Evolutionary conservation across 177 flowering plant genomes (phyloP).

Genomic region (Vitis hybrid): DNA sequence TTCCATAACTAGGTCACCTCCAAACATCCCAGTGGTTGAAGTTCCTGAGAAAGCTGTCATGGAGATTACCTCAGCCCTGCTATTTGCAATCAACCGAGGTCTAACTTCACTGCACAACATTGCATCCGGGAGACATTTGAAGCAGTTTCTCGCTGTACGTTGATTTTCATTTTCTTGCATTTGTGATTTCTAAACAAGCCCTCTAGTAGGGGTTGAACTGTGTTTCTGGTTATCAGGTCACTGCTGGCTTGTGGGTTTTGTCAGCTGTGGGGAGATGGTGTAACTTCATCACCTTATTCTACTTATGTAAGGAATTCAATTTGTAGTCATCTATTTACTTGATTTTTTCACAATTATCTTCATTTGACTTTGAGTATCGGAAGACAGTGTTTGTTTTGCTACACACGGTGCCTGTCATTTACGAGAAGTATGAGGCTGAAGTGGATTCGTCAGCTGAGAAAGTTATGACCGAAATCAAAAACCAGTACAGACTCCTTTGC

Average conservation of each 20-base stretch:
- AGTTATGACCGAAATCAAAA: constrained; percentile 50
- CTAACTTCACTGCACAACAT: constrained; percentile 35
- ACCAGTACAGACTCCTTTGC: constrained; percentile 50
- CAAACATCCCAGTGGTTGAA: constrained; percentile 38
- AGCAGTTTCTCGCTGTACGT: constrained; percentile 56
- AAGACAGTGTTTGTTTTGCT: constrained; percentile 49
- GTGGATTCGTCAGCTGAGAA: constrained; percentile 56
- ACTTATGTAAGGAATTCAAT: constrained; percentile 37
- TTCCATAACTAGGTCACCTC: constrained; percentile 42
- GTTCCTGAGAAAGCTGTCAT: constrained; percentile 40
- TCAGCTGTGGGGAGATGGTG: constrained; percentile 44
- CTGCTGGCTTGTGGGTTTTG: constrained; percentile 51
- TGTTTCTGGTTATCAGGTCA: constrained; percentile 25
- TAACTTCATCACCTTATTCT: constrained; percentile 50
- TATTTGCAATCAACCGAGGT: constrained; percentile 40
- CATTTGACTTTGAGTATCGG: neutral
- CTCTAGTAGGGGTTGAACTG: no score
- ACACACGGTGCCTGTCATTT: constrained; percentile 52
- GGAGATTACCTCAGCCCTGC: constrained; percentile 37
- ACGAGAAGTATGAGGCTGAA: constrained; percentile 63
- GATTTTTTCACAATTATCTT: no score
- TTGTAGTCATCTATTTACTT: no score
- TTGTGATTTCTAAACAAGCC: neutral
- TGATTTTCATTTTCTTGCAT: neutral
- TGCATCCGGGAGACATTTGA: constrained; percentile 57